A percentile compares a stretch with the other conserved stretches of the same genome.
Evolutionary conservation across 192 early-diverging fungal genomes (phyloP).

Genomic region (Oehlia diaphana): DNA sequence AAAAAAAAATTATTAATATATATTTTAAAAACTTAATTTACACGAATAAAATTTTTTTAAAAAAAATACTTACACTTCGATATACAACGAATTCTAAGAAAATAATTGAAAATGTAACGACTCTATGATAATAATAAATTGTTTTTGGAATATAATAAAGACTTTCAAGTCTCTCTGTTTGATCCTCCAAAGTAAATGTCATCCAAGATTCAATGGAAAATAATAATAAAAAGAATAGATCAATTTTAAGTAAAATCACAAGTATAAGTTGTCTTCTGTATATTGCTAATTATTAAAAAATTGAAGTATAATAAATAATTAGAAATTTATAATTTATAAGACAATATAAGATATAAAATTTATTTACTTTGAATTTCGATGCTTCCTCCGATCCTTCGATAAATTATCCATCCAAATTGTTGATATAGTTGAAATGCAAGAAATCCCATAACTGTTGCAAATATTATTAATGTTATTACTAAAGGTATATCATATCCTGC

Average conservation of each 20-base stretch:
- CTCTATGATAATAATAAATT: neutral
- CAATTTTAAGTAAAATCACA: neutral
- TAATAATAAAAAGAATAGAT: neutral
- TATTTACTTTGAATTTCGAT: neutral
- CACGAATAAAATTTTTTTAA: neutral
- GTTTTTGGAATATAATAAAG: neutral
- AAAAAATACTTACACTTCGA: neutral
- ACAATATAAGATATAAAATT: neutral
- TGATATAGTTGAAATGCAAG: neutral
- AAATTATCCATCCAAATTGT: slow-evolving; percentile 2
- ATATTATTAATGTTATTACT: neutral
- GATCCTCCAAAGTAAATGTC: neutral
- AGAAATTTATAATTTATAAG: neutral
- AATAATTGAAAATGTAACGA: neutral
- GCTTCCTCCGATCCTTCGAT: neutral
- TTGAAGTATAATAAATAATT: neutral
- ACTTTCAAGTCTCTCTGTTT: neutral
- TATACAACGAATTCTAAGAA: neutral
- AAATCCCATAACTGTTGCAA: neutral
- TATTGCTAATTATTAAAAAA: neutral
- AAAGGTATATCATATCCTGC: neutral
- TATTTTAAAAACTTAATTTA: neutral
- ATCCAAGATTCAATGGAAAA: neutral
- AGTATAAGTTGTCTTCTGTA: neutral
- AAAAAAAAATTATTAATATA: neutral